Conservation (phyloP, 2,329 filamentous ascomycete genomes). For the Paradendryphiella salina region DNA sequence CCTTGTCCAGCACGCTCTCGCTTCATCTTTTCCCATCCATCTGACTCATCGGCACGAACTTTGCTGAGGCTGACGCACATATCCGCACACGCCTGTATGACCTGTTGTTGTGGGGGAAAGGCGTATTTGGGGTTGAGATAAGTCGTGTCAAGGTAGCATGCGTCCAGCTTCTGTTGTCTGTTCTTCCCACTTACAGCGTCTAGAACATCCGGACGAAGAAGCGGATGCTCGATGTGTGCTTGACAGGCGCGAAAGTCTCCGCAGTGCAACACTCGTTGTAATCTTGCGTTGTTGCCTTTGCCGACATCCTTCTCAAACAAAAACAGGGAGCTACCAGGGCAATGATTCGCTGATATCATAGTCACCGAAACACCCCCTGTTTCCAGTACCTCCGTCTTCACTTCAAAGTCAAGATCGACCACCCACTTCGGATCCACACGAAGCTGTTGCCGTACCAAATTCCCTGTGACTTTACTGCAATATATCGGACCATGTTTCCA, state of each 20-base stretch:
- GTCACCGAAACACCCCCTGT: slow-evolving; percentile 84
- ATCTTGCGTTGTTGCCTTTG: slow-evolving; percentile 61
- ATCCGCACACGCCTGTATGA: slow-evolving; percentile 83
- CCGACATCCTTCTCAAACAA: slow-evolving; percentile 80
- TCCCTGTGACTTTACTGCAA: slow-evolving; percentile 89
- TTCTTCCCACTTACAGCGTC: slow-evolving; percentile 71
- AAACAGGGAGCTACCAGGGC: slow-evolving; percentile 90
- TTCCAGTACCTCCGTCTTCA: slow-evolving; percentile 73
- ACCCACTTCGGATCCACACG: slow-evolving; percentile 85
- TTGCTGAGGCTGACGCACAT: slow-evolving; percentile 79
- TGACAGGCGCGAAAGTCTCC: slow-evolving; percentile 93
- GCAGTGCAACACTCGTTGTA: slow-evolving; percentile 87
- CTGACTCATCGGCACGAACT: slow-evolving; percentile 61
- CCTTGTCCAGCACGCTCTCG: slow-evolving; percentile 58
- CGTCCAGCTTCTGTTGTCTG: slow-evolving; percentile 84
- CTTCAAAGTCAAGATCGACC: slow-evolving; percentile 81
- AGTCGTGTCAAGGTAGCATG: slow-evolving; percentile 96
- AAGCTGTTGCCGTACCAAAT: slow-evolving; percentile 83
- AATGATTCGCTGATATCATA: slow-evolving; percentile 97
- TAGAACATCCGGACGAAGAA: slow-evolving; percentile 73
- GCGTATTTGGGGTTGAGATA: slow-evolving; percentile 95
- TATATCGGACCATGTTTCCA: slow-evolving; percentile 97
- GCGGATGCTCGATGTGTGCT: slow-evolving; percentile 78
- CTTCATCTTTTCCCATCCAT: slow-evolving; percentile 62
- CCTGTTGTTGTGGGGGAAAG: slow-evolving; percentile 85